Evolutionary conservation across 768 basidiomycete genomes (phyloP).

Genomic region (Gymnopilus dilepis): DNA sequence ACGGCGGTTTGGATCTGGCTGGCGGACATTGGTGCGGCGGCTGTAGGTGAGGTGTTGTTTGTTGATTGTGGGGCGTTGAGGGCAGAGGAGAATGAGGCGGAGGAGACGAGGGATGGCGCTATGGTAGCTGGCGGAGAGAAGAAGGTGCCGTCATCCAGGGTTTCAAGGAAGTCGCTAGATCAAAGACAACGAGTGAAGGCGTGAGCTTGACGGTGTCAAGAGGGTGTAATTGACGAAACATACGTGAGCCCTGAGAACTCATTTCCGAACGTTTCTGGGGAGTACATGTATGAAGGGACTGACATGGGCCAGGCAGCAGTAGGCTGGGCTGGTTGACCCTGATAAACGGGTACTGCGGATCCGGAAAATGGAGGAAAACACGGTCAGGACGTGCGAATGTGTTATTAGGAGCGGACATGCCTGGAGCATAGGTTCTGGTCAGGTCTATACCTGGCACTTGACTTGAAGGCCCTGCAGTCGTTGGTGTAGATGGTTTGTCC

Average conservation of each 20-base stretch:
- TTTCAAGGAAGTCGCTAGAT: conserved; percentile 84
- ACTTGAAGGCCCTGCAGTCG: conserved; percentile 16
- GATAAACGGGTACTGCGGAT: conserved; percentile 42
- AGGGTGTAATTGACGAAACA: conserved; percentile 27
- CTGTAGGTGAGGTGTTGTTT: conserved; percentile 5
- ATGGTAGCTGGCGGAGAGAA: conserved; percentile 66
- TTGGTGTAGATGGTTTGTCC: conserved; percentile 46
- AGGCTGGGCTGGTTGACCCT: conserved; percentile 37
- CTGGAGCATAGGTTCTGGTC: conserved; percentile 50
- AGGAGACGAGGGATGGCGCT: conserved; percentile 53
- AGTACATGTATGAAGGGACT: conserved; percentile 64
- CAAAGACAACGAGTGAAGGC: background rate
- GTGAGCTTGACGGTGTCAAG: conserved; percentile 7
- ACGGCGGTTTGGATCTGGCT: conserved; percentile 23
- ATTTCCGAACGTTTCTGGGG: conserved; percentile 76
- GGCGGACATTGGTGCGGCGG: conserved; percentile 7
- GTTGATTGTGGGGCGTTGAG: conserved; percentile 17
- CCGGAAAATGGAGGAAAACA: background rate
- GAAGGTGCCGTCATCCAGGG: conserved; percentile 83
- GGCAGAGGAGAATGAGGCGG: conserved; percentile 34
- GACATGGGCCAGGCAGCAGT: conserved; percentile 60
- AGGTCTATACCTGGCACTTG: conserved; percentile 35
- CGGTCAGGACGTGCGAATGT: background rate
- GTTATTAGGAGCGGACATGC: conserved; percentile 31
- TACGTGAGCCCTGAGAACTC: conserved; percentile 85